These are phyloP conservation scores for Calycina herbarum DNA, from an alignment of 2,329 filamentous ascomycete genomes.

Conservation along the genomic window DNA sequence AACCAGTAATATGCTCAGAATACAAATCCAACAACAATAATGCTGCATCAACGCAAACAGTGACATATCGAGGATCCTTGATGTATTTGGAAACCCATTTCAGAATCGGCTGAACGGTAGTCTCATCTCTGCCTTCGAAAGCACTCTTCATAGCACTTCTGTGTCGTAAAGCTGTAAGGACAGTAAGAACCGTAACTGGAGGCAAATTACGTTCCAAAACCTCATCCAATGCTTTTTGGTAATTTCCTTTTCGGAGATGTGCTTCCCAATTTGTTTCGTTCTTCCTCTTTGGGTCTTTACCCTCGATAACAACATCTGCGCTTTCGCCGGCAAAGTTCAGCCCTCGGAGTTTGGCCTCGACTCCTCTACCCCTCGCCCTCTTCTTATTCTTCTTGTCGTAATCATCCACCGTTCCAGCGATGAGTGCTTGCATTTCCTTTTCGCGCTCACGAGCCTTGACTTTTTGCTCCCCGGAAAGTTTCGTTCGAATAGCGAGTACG, in stretches of 20 bases:
- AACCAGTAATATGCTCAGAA: constrained; percentile 73
- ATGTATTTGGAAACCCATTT: constrained; percentile 82
- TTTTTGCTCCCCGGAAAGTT: constrained; percentile 82
- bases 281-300: constrained; percentile 64
- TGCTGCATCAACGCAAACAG: constrained; percentile 78
- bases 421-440: constrained; percentile 80
- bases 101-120: constrained; percentile 77
- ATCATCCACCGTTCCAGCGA: constrained; percentile 74
- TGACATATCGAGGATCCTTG: constrained; percentile 77
- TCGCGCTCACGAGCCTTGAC: constrained; percentile 72
- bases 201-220: constrained; percentile 64
- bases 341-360: constrained; percentile 63
- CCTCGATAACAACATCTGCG: constrained; percentile 84
- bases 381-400: constrained; percentile 73
- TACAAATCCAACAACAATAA: constrained; percentile 86
- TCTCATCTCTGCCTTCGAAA: constrained; percentile 77
- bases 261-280: constrained; percentile 77
- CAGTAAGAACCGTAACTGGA: constrained; percentile 66
- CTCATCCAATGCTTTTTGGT: constrained; percentile 74
- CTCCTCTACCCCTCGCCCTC: constrained; percentile 49
- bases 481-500: constrained; percentile 84
- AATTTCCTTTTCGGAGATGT: constrained; percentile 76
- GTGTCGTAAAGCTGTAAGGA: constrained; percentile 83
- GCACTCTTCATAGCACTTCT: constrained; percentile 81
- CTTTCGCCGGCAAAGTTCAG: constrained; percentile 83